Evolutionary conservation across 352 stramenopile genomes (phyloP).

Genomic region (Plasmopara viticola): DNA sequence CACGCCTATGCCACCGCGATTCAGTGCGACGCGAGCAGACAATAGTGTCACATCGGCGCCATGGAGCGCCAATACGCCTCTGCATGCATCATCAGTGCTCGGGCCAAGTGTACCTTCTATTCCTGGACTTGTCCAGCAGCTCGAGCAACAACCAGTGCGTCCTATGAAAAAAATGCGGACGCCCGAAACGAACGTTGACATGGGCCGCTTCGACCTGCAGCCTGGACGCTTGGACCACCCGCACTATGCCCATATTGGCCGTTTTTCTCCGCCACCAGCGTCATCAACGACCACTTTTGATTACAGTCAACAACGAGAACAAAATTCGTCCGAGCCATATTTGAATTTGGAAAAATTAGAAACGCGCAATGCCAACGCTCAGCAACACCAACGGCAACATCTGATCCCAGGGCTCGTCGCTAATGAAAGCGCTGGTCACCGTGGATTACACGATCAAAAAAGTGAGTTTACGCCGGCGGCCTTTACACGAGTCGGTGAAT

Average conservation of each 20-base stretch:
- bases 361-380: conserved; percentile 18
- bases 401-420: conserved; percentile 11
- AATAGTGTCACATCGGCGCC: conserved; percentile 6
- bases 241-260: conserved; percentile 24
- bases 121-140: conserved; percentile 25
- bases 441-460: conserved; percentile 18
- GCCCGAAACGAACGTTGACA: conserved; percentile 26
- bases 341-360: conserved; percentile 18
- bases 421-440: conserved; percentile 7
- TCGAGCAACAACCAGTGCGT: conserved; percentile 15
- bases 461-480: conserved; percentile 10
- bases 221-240: conserved; percentile 19
- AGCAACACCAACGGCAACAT: conserved; percentile 22
- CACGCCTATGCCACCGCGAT: conserved; percentile 31
- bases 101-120: conserved; percentile 25
- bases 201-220: conserved; percentile 21
- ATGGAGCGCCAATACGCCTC: conserved; percentile 17
- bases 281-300: conserved; percentile 17
- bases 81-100: conserved; percentile 24
- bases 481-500: conserved; percentile 16
- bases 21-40: conserved; percentile 9
- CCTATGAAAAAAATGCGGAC: conserved; percentile 51
- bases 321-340: conserved; percentile 20
- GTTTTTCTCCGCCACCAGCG: conserved; percentile 14
- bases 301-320: conserved; percentile 25